Percentiles rank a stretch among this genome's conserved stretches.
Conservation (phyloP, 148 eudicot species). For the Diospyros lotus region DNA sequence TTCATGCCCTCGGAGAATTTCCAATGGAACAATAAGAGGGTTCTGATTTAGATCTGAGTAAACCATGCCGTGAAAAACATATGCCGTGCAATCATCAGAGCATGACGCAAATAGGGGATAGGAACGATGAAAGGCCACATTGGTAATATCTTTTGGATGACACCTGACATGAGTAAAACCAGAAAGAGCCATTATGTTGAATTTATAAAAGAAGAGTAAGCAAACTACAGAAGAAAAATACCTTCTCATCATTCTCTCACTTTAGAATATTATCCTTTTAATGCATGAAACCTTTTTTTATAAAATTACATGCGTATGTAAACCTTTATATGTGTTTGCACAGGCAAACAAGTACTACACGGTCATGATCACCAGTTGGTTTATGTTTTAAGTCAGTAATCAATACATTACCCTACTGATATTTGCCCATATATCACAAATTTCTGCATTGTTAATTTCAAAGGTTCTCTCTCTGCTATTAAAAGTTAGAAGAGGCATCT, state of each 20-base stretch:
- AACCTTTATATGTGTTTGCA: neutral
- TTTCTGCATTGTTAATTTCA: neutral
- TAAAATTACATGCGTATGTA: neutral
- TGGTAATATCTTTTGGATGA: constrained; percentile 76
- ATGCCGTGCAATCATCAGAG: constrained; percentile 89
- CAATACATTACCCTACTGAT: neutral
- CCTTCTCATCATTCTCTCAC: neutral
- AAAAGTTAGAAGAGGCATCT: neutral
- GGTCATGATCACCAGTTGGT: too few relatives aligned
- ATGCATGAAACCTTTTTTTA: neutral
- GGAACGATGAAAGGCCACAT: constrained; percentile 75
- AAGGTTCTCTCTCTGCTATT: neutral
- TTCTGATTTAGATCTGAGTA: constrained; percentile 89
- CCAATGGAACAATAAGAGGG: constrained; percentile 76
- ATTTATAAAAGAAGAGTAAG: neutral
- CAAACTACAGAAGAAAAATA: neutral
- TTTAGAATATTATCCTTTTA: neutral
- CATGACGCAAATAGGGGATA: constrained; percentile 89
- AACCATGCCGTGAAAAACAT: constrained; percentile 94
- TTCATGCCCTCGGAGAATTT: constrained; percentile 75
- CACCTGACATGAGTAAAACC: constrained; percentile 38
- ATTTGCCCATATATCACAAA: neutral
- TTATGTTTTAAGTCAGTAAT: too few relatives aligned
- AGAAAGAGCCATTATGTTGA: constrained; percentile 10
- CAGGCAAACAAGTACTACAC: neutral